Base-by-base conservation (phyloP, 1,284 basidiomycete species). In the Tetrapyrgos nigripes region DNA sequence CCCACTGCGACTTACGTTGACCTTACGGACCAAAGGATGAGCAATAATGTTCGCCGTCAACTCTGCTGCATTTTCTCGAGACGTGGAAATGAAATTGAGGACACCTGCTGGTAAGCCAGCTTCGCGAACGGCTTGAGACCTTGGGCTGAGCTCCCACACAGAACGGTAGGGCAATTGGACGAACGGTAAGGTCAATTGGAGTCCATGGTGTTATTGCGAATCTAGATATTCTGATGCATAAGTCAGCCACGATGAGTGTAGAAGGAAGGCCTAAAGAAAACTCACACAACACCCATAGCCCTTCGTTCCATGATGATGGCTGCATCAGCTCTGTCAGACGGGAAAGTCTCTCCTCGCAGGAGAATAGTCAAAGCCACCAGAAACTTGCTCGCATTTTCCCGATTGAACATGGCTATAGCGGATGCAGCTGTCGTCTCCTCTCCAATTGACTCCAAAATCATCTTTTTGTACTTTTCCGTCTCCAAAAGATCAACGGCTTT, bases 71-170 rank as follows among this genome's bases (percentile, higher is more conserved):
- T 77, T 76, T 43, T 82, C 70, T 10, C 76, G 73, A 0, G 82
- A 80, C 60, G 83, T 82, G 21, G 86, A 81, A 4, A 91, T 65
- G 50, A 83, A 80, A 61, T 87, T 87, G 19, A 89, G 65, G 2
- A 87, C 86, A 4, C 87, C 87, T 6, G 74, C 70, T 2, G 88
- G 87, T 2, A 91, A 68, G 1, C 88, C 87, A 2, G 86, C 87
- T 64, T 85, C 80, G 23, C 81, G 70, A 28, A 85, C 76, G 33
- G 81, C 62, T 65, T 88, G 83, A 8, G 75, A 78, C 3, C 78
- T 71, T 0, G 88, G 87, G 46, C 79, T 81, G 55, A 74, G 71
- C 64, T 89, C 87, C 0, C 85, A 86, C n/a, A n/a, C n/a, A 8
- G 82, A 79, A 65, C 87, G 87, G 84, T 10, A 83, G 73, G 3